A percentile compares a stretch with the other conserved stretches of the same genome.
Evolutionary conservation across 441 rosid species (phyloP).

Genomic region (Erysimum pusillum): DNA sequence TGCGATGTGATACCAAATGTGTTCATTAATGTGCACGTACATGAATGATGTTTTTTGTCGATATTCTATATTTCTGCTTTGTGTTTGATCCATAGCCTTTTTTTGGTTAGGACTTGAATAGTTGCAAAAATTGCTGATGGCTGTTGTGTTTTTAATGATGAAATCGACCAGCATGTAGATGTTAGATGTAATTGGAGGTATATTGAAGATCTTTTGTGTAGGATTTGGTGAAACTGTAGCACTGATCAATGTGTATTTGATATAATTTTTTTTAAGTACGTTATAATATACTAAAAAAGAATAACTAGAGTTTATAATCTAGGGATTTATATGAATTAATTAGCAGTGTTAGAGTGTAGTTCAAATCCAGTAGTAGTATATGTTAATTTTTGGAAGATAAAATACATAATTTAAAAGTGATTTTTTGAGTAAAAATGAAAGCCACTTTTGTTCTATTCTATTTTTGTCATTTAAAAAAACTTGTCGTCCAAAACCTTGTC

Average conservation of each 20-base stretch:
- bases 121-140: neutral
- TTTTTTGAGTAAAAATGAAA: neutral
- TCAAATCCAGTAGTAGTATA: neutral
- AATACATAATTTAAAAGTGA: neutral
- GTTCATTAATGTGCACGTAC: constrained; percentile 4
- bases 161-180: neutral
- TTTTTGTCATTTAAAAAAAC: neutral
- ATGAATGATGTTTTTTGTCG: neutral
- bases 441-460: neutral
- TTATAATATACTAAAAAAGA: too few species aligned
- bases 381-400: neutral
- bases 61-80: neutral
- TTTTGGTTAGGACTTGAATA: neutral
- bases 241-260: too few species aligned
- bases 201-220: neutral
- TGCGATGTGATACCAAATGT: neutral
- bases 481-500: neutral
- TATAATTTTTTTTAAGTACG: too few species aligned
- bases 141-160: neutral
- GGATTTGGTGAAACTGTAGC: neutral
- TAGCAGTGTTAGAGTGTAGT: neutral
- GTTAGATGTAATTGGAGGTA: neutral
- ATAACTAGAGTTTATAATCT: too few species aligned
- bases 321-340: too few species aligned
- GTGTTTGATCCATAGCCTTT: neutral